Evolutionary conservation across 768 basidiomycete genomes (phyloP).

Genomic region (Rhizopogon salebrosus): DNA sequence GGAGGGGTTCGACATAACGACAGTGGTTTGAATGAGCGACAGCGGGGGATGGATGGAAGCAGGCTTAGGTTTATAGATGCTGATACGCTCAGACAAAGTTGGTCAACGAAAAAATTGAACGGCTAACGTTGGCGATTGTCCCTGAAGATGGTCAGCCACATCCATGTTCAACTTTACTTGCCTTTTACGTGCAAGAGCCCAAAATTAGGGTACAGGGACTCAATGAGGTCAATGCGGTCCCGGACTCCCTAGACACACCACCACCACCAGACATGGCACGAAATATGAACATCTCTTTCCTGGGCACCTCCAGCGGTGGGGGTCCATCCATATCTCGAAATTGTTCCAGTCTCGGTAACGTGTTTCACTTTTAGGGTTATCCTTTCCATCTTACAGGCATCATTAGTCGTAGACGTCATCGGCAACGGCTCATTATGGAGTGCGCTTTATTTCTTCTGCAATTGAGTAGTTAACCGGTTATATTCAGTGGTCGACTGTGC

Average conservation of each 20-base stretch:
- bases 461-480: conserved; percentile 2
- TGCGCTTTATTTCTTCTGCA: conserved; percentile 27
- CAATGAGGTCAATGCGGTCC: too few relatives aligned
- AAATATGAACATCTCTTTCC: conserved; percentile 58
- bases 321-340: conserved; percentile 71
- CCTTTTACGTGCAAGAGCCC: conserved; percentile 18
- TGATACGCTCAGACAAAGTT: too few relatives aligned
- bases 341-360: conserved; percentile 56
- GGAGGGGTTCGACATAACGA: background rate
- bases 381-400: conserved; percentile 1
- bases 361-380: background rate
- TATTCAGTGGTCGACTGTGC: conserved; percentile 76
- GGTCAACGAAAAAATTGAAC: too few relatives aligned
- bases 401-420: conserved; percentile 46
- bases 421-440: conserved; percentile 63
- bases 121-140: conserved; percentile 3
- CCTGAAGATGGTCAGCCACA: conserved; percentile 11
- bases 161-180: conserved; percentile 16
- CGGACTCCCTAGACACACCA: too few relatives aligned
- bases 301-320: conserved; percentile 75
- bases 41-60: conserved; percentile 5
- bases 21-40: conserved; percentile 12
- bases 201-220: too few relatives aligned
- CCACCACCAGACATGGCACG: too few relatives aligned
- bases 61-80: conserved; percentile 6